Base-by-base conservation (phyloP, 2,329 filamentous ascomycete genomes). In the Eurotiales sp. region DNA sequence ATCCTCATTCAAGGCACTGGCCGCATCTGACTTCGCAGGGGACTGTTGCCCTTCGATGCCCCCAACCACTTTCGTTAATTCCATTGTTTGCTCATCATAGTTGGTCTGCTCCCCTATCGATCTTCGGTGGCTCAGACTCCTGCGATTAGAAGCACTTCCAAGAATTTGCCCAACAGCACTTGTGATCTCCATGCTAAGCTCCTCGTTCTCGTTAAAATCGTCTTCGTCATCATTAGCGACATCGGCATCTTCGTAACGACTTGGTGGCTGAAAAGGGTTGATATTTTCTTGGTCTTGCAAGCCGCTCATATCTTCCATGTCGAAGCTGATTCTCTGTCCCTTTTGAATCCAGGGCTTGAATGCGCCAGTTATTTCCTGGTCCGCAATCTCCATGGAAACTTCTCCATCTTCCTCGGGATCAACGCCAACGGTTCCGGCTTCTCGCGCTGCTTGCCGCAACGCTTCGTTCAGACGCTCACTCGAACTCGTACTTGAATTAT, bases 151-250 rank as follows among this genome's bases (percentile, higher is more conserved):
- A 15, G 68, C 61, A 27, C 70, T 76, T 4, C 78, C 72, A 17
- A 96, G 69, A 49, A 97, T 96, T 3, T 85, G 82, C 8, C 92
- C 92, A 48, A 95, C 77, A 8, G 83, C 88, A 50, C 82, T 83
- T 2, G 92, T 96, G 7, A 96, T 88, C 60, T 97, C 92, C 92
- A 97, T 96, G 19, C 89, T 93, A 77, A 95, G 85, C 34, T 91
- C 88, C 56, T 83, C 80, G 17, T 80, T 78, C 21, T 78, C 73
- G 14, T 69, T 65, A 11, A 75, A 74, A 11, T 79, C 76, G 4
- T 72, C 64, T 21, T 53, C 49, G n/a, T 21, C 37, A 6, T 48
- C 32, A 27, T 54, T 36, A 12, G 17, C 34, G 6, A 29, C 15
- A 32, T 46, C 15, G 2, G 37, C 23, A 15, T 47, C 11, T 21